Evolutionary conservation across 2,329 filamentous ascomycete genomes (phyloP), one percentile per base, ranked within the genome.

Genomic region (Colletotrichum magnum): DNA sequence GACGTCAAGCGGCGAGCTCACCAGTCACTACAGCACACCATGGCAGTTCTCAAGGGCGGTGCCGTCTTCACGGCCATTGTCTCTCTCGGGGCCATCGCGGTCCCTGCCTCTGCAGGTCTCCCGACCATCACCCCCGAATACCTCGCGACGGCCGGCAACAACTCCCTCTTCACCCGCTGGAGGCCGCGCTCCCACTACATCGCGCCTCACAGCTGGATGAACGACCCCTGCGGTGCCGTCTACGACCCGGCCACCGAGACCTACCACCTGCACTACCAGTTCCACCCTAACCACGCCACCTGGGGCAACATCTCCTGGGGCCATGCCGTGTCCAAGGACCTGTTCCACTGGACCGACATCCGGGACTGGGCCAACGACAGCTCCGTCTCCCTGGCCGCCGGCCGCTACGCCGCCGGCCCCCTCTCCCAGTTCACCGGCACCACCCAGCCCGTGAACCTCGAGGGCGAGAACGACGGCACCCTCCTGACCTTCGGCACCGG

Each of bases 241-340:
- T 75, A 85, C 6, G 88, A 90, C 70, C 60, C 70, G 47, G 81
- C 78, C 2, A 82, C 88, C 63, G 88, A 88, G 5, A 81, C 82
- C 0, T 92, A 87, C 77, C 90, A 92, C 74, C 72, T 91, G 2
- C 92, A 92, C 77, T 92, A 92, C 73, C 90, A 92, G 75, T 89
- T 84, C 81, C 78, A 79, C 52, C 70, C 70, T 13, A 71, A 69
- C 60, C 83, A 75, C 2, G 77, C 79, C 7, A 82, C 86, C 1
- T 86, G 77, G 80, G 88, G 88, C 1, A 88, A 90, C 69, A 86
- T 91, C 73, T 89, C 91, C 73, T 92, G 90, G 90, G 90, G 90
- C 10, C 90, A 92, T 73, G 89, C 89, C 2, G 91, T 89, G 1
- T 89, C 86, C 39, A 74, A 78, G 15, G 89, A 92, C 73, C 79